Evolutionary conservation across 805 yeast species (phyloP), one percentile per base, ranked within the genome.

Genomic region (Kluyveromyces aestuarii): DNA sequence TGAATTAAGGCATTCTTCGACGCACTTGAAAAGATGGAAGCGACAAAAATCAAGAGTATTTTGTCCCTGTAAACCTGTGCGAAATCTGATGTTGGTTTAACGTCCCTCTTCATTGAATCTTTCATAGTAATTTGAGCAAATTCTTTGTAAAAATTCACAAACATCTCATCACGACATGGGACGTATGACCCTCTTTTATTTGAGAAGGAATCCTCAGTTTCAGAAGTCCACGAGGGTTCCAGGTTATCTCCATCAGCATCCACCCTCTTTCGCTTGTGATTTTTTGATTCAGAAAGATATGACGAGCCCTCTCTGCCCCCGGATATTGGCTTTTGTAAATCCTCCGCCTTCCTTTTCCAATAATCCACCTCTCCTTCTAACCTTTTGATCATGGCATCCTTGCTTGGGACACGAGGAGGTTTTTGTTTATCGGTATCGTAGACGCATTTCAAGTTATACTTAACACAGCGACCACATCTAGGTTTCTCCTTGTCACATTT

Each of bases 401-500:
- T 63, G 35, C 61, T 59, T 9, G 64, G 61, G 43, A 57, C 58
- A 47, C 57, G 63, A 6, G 70, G 70, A 13, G 62, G 59, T 14
- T 48, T 41, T 50, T 66, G 69, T 14, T 50, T 53, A 14, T 57
- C 62, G 1, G 63, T 57, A 44, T 66, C 70, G 49, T 66, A 66
- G 4, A 62, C 41, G 50, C 70, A 66, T 6, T 48, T 30, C 16
- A 62, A 41, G 18, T 56, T 58, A 35, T 59, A 56, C 43, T 58
- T 56, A 11, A 51, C 48, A 50, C 70, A 66, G 27, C 68, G 50
- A 7, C 56, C 44, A 49, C 70, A 66, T 16, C 52, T 40, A 16
- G 67, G 66, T 48, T 63, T 64, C 37, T 55, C 57, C 39, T 61
- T 58, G 49, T 66, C 68, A 48, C 70, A 66, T 47, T 60, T 65